A percentile compares a stretch with the other conserved stretches of the same genome.
phyloP scores from a whole-genome alignment of 106 monocot genomes.

The Posidonia australis region DNA sequence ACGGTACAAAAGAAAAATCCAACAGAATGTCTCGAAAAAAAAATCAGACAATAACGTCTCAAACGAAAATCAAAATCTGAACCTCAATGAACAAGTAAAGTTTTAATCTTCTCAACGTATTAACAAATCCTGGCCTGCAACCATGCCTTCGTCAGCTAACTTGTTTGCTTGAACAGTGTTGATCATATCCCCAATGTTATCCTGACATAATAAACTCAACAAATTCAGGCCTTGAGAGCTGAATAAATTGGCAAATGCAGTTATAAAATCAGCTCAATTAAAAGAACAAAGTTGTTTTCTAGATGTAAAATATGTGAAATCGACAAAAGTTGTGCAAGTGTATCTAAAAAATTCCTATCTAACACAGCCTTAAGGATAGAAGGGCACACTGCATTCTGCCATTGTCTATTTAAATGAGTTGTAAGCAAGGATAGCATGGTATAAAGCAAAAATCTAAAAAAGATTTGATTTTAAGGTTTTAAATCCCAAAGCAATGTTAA shows the following conservation, averaged over 20 bases:
- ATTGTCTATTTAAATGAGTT: too few relatives aligned
- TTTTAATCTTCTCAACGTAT: neutral
- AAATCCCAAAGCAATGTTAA: too few relatives aligned
- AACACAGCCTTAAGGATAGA: too few relatives aligned
- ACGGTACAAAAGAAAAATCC: neutral
- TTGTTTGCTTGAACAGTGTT: conserved; percentile 73
- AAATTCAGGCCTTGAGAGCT: neutral
- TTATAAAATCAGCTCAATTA: neutral
- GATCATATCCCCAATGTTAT: conserved; percentile 51
- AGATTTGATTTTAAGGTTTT: too few relatives aligned
- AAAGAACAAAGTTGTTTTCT: too few relatives aligned
- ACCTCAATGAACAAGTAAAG: neutral
- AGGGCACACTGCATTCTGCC: too few relatives aligned
- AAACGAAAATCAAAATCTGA: neutral
- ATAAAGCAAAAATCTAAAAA: too few relatives aligned
- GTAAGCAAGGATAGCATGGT: too few relatives aligned
- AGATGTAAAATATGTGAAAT: too few relatives aligned
- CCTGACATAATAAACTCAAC: conserved; percentile 23
- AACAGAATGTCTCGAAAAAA: neutral
- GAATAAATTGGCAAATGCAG: neutral
- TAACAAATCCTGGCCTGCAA: conserved; percentile 24
- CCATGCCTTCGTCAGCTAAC: conserved; percentile 36
- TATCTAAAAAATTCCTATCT: too few relatives aligned
- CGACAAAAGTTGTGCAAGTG: too few relatives aligned
- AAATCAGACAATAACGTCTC: too few relatives aligned